Base-by-base conservation (phyloP, 73 alveolate genomes). In the Blepharisma japonicum region DNA sequence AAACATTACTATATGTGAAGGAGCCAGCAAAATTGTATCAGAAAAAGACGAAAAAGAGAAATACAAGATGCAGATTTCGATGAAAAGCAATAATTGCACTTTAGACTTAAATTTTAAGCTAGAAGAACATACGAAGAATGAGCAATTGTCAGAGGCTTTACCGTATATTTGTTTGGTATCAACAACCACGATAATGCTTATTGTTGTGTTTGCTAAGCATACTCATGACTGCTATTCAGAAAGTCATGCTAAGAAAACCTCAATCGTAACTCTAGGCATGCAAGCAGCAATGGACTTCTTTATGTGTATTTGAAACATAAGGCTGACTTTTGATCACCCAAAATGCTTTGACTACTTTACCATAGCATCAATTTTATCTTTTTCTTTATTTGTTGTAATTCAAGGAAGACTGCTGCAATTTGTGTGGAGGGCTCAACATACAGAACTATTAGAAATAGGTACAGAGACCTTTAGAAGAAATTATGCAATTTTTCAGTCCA, bases 241-340 rank as follows among this genome's bases (percentile, higher is more conserved):
- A 5, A 61, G 47, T 9, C 18, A 14, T 18, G 74, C 74, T 25
- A 14, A 25, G 23, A 61, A 61, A 39, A 61, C 74, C 0, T 61
- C 74, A 11, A 18, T 61, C 0, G 74, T 14, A 0, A 14, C 23
- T 61, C 47, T 61, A 2, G 23, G 14, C 4, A 8, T 61, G n/a
- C 74, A 61, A 61, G 23, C 47, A n/a, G 74, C 74, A 20, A 25
- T 61, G 18, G 74, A 61, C 5, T 61, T 61, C 14, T 61, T n/a
- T 14, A 8, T 18, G 18, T 14, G 74, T 61, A 25, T 25, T 25
- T 61, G 74, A 39, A n/a, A 61, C 5, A 8, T 61, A 18, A 14
- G 23, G 47, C 23, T 61, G 23, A 14, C 74, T n/a, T 20, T 25
- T 20, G 23, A 20, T 61, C 23, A 61, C 23, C 23, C 14, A n/a